A percentile compares a stretch with the other conserved stretches of the same genome.
These are phyloP conservation scores for Ustilaginoidea virens DNA, from an alignment of 2,329 filamentous ascomycete species.

Conservation along the genomic window DNA sequence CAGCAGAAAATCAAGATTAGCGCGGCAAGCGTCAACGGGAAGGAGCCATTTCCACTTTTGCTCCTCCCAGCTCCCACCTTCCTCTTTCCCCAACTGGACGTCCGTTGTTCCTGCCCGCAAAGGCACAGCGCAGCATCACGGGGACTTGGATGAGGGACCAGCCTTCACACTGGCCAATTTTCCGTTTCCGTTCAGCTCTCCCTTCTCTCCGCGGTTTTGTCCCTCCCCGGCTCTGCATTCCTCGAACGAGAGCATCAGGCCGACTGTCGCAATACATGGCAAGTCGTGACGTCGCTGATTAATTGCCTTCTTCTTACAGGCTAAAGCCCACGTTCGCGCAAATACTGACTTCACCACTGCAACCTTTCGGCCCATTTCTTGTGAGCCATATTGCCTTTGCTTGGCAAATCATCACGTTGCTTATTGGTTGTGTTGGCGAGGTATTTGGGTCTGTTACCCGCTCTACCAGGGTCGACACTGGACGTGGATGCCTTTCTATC, in stretches of 20 bases:
- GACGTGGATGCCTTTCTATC: too few relatives aligned
- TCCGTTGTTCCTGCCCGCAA: neutral
- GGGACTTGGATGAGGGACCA: neutral
- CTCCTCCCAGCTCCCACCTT: neutral
- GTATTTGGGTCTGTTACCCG: neutral
- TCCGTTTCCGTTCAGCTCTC: neutral
- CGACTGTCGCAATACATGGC: conserved; percentile 1
- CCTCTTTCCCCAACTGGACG: neutral
- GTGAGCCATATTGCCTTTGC: conserved; percentile 1
- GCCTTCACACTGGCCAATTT: neutral
- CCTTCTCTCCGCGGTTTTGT: neutral
- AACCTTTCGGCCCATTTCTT: conserved; percentile 1
- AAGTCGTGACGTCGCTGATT: conserved; percentile 18
- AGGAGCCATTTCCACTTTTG: conserved; percentile 1
- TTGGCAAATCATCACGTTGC: conserved; percentile 4
- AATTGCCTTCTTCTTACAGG: conserved; percentile 20
- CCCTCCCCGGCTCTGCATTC: conserved; percentile 1
- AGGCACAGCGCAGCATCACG: neutral
- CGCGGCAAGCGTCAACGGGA: conserved; percentile 1
- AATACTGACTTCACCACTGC: conserved; percentile 2
- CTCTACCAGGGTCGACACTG: too few relatives aligned
- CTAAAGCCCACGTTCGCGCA: conserved; percentile 1
- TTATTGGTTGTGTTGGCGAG: conserved; percentile 4
- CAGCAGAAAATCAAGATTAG: too few relatives aligned
- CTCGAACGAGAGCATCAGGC: conserved; percentile 1